Evolutionary conservation across 2,329 filamentous ascomycete species (phyloP).

Genomic region (Colletotrichum spaethianum): DNA sequence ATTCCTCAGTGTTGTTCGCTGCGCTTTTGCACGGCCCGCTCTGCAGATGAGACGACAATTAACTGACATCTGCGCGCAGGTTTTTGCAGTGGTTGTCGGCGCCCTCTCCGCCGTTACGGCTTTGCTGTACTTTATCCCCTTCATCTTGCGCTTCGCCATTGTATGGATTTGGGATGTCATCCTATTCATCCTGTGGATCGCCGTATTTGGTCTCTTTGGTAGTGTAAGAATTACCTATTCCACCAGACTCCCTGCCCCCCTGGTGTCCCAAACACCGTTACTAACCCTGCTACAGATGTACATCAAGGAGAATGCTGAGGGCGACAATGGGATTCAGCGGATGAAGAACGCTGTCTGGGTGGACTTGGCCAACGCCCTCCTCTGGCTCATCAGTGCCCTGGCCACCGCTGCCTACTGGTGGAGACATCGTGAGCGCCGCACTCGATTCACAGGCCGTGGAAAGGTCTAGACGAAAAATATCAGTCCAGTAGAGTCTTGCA

Average conservation of each 20-base stretch:
- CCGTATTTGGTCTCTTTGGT: slow-evolving; percentile 87
- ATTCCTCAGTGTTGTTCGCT: not conserved
- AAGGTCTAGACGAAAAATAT: slow-evolving; percentile 56
- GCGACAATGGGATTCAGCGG: slow-evolving; percentile 73
- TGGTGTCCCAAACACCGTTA: not conserved
- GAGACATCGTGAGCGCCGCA: slow-evolving; percentile 65
- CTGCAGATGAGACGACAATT: not conserved
- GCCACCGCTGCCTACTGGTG: slow-evolving; percentile 73
- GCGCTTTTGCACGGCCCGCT: not conserved
- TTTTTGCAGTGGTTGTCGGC: slow-evolving; percentile 81
- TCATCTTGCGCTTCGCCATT: slow-evolving; percentile 66
- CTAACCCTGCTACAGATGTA: slow-evolving; percentile 67
- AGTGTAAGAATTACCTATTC: slow-evolving; percentile 57
- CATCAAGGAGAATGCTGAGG: slow-evolving; percentile 77
- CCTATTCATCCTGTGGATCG: slow-evolving; percentile 84
- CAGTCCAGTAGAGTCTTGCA: not conserved
- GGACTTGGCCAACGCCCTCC: slow-evolving; percentile 79
- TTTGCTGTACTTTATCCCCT: slow-evolving; percentile 75
- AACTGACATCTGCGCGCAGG: slow-evolving; percentile 53
- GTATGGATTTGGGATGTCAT: slow-evolving; percentile 79
- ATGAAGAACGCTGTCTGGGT: slow-evolving; percentile 94
- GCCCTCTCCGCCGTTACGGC: slow-evolving; percentile 76
- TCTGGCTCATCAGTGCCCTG: slow-evolving; percentile 79
- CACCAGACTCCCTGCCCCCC: not conserved
- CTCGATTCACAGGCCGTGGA: slow-evolving; percentile 72